Base-by-base conservation (phyloP, 257 asterid genomes). In the Gardenia jasminoides region DNA sequence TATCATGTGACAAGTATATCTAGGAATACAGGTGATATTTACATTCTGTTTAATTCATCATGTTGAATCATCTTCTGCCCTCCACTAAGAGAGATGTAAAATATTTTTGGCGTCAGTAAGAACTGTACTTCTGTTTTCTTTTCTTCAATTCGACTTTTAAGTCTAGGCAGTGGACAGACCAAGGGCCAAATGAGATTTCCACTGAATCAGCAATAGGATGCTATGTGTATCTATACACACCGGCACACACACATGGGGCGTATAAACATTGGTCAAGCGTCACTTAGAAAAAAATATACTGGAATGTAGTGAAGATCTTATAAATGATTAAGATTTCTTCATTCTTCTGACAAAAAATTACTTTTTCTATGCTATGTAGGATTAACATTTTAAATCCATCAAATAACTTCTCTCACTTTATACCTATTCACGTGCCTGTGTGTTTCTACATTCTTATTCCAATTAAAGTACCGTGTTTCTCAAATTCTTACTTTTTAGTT, bases 1-100 rank as follows among this genome's bases (percentile, higher is more conserved):
- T 91, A 86, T 87, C 99, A 93, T 1, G 99, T 93, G 67, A 91
- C 96, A 19, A 87, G 84, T 65, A 92, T 91, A 79, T 88, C 98
- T 13, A 85, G 97, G 87, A 98, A 93, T 86, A 85, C 97, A 79
- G 98, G 99, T 92, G 79, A 28, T 64, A 33, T 39, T 47, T 59
- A 62, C 47, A n/a, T 41, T 19, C 43, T 62, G 36, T 59, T 10
- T 24, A 72, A 50, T 41, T 44, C 24, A 5, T 75, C 10, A 19
- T 10, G 59, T 36, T 62, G 59, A 75, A 76, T 22, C 79, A 22
- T 69, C 4, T 43, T 6, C 8, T 70, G 36, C 36, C 39, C 6
- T 33, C 43, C 43, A 41, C 46, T 33, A 71, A 72, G 47, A 48
- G 41, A 26, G 36, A 26, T 47, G 39, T 70, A 17, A 75, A 43